Percentiles rank a stretch among this genome's conserved stretches.
Evolutionary conservation across 2,329 filamentous ascomycete genomes (phyloP).

Genomic region (Sporothrix inflata): DNA sequence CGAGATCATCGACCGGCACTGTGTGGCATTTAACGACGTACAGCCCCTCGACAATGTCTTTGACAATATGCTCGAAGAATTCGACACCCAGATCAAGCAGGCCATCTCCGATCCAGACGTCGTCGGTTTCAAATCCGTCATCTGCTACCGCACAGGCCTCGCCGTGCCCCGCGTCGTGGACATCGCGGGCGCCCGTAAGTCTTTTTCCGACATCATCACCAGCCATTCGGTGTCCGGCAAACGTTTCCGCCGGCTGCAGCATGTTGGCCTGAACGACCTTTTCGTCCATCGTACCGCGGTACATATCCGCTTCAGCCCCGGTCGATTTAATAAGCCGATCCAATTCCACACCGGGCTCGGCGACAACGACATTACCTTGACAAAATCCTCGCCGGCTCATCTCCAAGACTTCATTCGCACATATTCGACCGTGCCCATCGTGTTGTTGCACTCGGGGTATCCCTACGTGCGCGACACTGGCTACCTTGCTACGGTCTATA

Average conservation of each 20-base stretch:
- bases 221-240: constrained; percentile 38
- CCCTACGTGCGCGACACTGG: constrained; percentile 78
- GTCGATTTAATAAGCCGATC: constrained; percentile 66
- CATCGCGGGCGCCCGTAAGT: constrained; percentile 46
- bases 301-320: constrained; percentile 54
- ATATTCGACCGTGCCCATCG: constrained; percentile 71
- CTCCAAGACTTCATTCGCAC: constrained; percentile 72
- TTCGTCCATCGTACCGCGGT: constrained; percentile 67
- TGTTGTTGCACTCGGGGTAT: constrained; percentile 79
- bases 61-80: constrained; percentile 52
- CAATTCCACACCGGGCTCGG: constrained; percentile 85
- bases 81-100: constrained; percentile 56
- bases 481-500: constrained; percentile 76
- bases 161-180: constrained; percentile 56
- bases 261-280: constrained; percentile 69
- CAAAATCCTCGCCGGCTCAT: constrained; percentile 72
- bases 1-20: constrained; percentile 57
- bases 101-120: constrained; percentile 68
- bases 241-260: constrained; percentile 59
- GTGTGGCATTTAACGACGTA: constrained; percentile 40
- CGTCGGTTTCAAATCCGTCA: constrained; percentile 79
- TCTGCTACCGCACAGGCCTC: constrained; percentile 79
- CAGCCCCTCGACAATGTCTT: constrained; percentile 46
- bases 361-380: constrained; percentile 74
- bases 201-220: constrained; percentile 44